Conservation (phyloP, 148 eudicot species). For the Polygonum maritimum region DNA sequence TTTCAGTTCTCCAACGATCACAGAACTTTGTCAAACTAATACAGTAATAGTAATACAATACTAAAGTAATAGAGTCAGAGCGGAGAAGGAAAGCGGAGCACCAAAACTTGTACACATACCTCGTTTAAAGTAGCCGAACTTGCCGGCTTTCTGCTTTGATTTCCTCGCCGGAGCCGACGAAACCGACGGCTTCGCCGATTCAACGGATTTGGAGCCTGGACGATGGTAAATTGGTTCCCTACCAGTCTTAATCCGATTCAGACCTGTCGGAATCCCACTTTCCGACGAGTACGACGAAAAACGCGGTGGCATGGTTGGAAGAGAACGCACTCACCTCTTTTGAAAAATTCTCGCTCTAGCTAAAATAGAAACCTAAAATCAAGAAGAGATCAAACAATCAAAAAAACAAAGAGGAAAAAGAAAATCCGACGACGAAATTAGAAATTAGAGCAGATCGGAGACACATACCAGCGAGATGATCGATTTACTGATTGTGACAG, state of each 20-base stretch:
- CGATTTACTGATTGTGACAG: background rate
- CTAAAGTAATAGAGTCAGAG: background rate
- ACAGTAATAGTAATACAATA: background rate
- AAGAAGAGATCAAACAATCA: background rate
- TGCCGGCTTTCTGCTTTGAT: constrained; percentile 20
- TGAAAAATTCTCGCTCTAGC: background rate
- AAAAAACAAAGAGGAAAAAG: background rate
- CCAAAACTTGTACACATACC: background rate
- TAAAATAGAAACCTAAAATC: background rate
- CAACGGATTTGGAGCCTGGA: background rate
- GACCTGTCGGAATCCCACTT: constrained; percentile 17
- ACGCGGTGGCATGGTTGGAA: constrained; percentile 1
- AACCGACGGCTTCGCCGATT: constrained; percentile 14
- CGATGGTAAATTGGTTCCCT: constrained; percentile 10
- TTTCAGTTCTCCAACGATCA: background rate
- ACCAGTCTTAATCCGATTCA: constrained; percentile 58
- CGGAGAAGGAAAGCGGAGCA: background rate
- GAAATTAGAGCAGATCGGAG: background rate
- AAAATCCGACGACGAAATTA: too few relatives aligned
- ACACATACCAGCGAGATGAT: background rate
- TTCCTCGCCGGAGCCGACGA: constrained; percentile 17
- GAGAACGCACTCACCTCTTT: background rate
- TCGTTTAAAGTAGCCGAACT: constrained; percentile 3
- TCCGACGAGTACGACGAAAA: background rate
- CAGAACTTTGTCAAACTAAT: background rate